Conservation (phyloP, 2,329 filamentous ascomycete species). For the Venturia effusa region DNA sequence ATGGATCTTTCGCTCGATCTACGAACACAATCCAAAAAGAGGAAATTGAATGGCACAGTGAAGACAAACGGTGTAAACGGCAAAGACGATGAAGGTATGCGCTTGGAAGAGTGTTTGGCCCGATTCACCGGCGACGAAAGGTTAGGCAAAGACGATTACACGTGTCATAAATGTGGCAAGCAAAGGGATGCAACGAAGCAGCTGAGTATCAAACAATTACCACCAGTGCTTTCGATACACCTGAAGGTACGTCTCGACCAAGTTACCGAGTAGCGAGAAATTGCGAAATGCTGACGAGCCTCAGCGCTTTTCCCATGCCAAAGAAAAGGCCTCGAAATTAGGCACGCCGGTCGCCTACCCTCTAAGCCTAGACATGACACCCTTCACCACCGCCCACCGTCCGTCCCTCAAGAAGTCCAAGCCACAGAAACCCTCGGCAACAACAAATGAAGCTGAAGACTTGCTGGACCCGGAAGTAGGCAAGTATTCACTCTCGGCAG, state of each 20-base stretch:
- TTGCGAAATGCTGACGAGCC: conserved; percentile 15
- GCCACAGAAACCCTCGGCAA: conserved; percentile 13
- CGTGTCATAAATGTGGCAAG: conserved; percentile 59
- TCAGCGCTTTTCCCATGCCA: conserved; percentile 64
- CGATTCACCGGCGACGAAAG: conserved; percentile 82
- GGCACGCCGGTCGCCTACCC: conserved; percentile 81
- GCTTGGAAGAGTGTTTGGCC: conserved; percentile 56
- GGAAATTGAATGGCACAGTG: conserved; percentile 34
- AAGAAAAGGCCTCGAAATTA: conserved; percentile 71
- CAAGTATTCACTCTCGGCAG: conserved; percentile 77
- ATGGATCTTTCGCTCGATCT: conserved; percentile 83
- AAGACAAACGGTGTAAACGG: conserved; percentile 19
- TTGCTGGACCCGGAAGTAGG: conserved; percentile 30
- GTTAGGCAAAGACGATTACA: conserved; percentile 64
- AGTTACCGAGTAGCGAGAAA: neutral
- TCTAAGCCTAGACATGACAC: conserved; percentile 76
- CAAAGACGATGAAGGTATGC: conserved; percentile 23
- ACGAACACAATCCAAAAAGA: conserved; percentile 58
- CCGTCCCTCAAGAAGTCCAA: neutral
- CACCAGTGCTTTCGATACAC: conserved; percentile 84
- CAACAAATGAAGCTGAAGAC: neutral
- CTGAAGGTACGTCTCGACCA: conserved; percentile 54
- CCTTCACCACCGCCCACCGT: conserved; percentile 56
- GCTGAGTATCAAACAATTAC: conserved; percentile 71
- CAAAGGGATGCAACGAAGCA: conserved; percentile 59